These are phyloP conservation scores for Pythium dissotocum DNA, from an alignment of 352 stramenopile genomes.

Conservation along the genomic window DNA sequence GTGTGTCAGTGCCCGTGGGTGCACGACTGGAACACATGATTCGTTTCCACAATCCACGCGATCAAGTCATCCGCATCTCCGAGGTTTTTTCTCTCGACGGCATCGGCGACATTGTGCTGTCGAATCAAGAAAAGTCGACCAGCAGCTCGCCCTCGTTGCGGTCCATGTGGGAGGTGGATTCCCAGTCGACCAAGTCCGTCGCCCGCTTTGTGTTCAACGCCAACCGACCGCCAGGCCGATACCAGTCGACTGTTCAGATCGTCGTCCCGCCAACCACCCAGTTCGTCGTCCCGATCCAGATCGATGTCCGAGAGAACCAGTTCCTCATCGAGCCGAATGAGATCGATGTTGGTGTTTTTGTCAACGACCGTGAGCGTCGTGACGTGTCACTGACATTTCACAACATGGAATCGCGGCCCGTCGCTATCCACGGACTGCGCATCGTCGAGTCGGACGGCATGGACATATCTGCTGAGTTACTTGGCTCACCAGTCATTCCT, in stretches of 20 bases:
- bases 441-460: constrained; percentile 33
- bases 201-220: constrained; percentile 39
- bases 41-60: constrained; percentile 43
- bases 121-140: not conserved
- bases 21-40: constrained; percentile 36
- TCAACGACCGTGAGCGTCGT: constrained; percentile 10
- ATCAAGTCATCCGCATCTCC: constrained; percentile 41
- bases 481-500: constrained; percentile 32
- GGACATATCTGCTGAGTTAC: constrained; percentile 33
- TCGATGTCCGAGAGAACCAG: constrained; percentile 14
- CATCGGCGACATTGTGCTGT: constrained; percentile 32
- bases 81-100: constrained; percentile 50
- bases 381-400: constrained; percentile 22
- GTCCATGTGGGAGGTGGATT: constrained; percentile 41
- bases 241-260: constrained; percentile 5
- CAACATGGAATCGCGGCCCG: constrained; percentile 40
- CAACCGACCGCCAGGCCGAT: not conserved
- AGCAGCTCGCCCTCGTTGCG: constrained; percentile 1
- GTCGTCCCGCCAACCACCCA: not conserved
- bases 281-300: constrained; percentile 12
- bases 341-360: constrained; percentile 23
- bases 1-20: constrained; percentile 37
- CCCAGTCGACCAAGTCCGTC: constrained; percentile 35
- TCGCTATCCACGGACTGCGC: constrained; percentile 42
- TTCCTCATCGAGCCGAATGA: constrained; percentile 15